phyloP scores from a whole-genome alignment of 1,139 yeast species.

The Lodderomyces elongisporus region DNA sequence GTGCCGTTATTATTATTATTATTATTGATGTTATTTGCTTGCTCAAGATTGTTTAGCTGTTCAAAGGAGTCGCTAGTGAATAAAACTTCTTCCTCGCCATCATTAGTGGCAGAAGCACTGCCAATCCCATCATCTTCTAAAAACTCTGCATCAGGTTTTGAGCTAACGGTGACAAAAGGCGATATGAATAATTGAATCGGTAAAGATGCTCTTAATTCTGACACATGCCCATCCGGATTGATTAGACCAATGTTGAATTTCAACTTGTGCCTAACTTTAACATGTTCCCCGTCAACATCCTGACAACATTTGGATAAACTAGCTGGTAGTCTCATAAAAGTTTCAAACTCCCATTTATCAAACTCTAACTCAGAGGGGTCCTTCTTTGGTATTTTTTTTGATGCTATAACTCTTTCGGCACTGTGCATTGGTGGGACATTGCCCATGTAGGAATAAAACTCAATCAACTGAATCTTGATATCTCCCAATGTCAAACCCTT shows the following conservation, averaged over 20 bases:
- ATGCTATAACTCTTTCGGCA: constrained; percentile 55
- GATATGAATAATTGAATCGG: constrained; percentile 68
- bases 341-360: constrained; percentile 77
- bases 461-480: constrained; percentile 61
- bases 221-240: constrained; percentile 72
- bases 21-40: constrained; percentile 1
- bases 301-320: constrained; percentile 74
- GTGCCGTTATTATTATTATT: constrained; percentile 1
- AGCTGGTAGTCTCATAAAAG: constrained; percentile 60
- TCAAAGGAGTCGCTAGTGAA: constrained; percentile 26
- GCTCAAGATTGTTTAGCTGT: constrained; percentile 14
- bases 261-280: constrained; percentile 68
- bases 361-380: constrained; percentile 29
- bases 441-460: constrained; percentile 61
- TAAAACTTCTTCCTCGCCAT: constrained; percentile 27
- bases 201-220: constrained; percentile 70
- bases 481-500: constrained; percentile 79
- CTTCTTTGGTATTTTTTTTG: constrained; percentile 28
- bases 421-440: constrained; percentile 48
- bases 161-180: constrained; percentile 74
- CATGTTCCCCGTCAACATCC: constrained; percentile 66
- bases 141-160: constrained; percentile 30
- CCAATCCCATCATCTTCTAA: constrained; percentile 10
- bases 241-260: constrained; percentile 58
- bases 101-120: too few species aligned